Conservation (phyloP, 2,329 filamentous ascomycete species). For the Fusarium euwallaceae region DNA sequence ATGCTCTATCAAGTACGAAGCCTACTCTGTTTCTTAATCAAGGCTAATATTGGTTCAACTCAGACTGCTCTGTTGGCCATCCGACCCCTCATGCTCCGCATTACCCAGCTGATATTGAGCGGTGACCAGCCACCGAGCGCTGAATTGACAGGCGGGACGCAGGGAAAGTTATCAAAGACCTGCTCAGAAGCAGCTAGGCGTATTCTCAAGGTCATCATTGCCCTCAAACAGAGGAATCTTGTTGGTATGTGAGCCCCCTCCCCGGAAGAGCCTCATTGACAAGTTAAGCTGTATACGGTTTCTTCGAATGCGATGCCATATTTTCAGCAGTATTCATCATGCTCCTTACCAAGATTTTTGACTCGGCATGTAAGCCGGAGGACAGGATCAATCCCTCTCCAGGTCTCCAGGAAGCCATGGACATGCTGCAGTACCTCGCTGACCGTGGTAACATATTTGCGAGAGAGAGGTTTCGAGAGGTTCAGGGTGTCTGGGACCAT, state of each 20-base stretch:
- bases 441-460: conserved; percentile 22
- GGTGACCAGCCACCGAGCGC: neutral
- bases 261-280: neutral
- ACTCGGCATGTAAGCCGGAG: conserved; percentile 11
- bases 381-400: conserved; percentile 23
- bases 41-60: neutral
- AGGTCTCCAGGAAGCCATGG: conserved; percentile 22
- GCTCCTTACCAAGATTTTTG: conserved; percentile 20
- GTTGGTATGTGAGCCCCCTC: neutral
- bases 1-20: conserved; percentile 9
- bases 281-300: conserved; percentile 9
- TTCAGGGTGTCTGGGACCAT: conserved; percentile 4
- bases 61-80: conserved; percentile 15
- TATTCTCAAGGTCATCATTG: neutral
- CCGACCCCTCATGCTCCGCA: conserved; percentile 11
- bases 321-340: conserved; percentile 28
- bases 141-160: neutral
- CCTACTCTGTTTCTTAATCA: too few relatives aligned
- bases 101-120: conserved; percentile 5
- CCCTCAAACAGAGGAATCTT: neutral
- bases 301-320: conserved; percentile 22
- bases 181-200: conserved; percentile 18
- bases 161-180: conserved; percentile 12
- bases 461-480: conserved; percentile 3
- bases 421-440: conserved; percentile 29